Evolutionary conservation across 2,329 filamentous ascomycete species (phyloP), one percentile per base, ranked within the genome.

Genomic region (Trichoderma guizhouense): DNA sequence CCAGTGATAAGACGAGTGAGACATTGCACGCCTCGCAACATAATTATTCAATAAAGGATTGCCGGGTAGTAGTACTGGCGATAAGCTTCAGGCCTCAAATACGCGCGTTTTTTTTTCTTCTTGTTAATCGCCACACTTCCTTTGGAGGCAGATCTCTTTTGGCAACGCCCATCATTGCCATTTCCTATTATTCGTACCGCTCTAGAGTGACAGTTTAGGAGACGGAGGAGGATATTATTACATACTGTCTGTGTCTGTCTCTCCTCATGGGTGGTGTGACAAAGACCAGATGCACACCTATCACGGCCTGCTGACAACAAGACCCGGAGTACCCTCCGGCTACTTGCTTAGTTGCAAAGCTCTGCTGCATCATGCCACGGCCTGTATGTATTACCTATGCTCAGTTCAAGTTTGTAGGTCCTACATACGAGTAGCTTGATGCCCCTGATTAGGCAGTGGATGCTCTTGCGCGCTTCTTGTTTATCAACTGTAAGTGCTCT

Each of bases 211-310:
- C 64, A 57, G 9, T 28, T 18, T 11, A 39, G 51, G 28, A 67
- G n/a, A 43, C 11, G 18, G 36, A 51, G 9, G 26, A n/a, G 47
- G 24, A 43, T 67, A 57, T 51, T 51, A 51, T 51, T 26, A 21
- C 55, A 12, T 30, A 57, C 30, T 67, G 32, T 30, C 21, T 14
- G 58, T 30, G 53, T 24, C 32, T 47, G 57, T 51, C 57, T 53
- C 55, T 61, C 36, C 57, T 24, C 55, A 51, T 61, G 57, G 66
- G 39, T 61, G 66, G 66, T 61, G 66, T 69, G 66, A 69, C 66
- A 69, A 34, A 61, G 66, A 58, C 28, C 26, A 61, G 53, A 69
- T 60, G 66, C 36, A 69, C 28, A 69, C 55, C 55, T 51, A 61
- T 61, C 39, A 28, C 55, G 32, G 66, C 39, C 55, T 30, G 39